phyloP scores from a whole-genome alignment of 306 rosid species.

The Elaeagnus macrophylla region DNA sequence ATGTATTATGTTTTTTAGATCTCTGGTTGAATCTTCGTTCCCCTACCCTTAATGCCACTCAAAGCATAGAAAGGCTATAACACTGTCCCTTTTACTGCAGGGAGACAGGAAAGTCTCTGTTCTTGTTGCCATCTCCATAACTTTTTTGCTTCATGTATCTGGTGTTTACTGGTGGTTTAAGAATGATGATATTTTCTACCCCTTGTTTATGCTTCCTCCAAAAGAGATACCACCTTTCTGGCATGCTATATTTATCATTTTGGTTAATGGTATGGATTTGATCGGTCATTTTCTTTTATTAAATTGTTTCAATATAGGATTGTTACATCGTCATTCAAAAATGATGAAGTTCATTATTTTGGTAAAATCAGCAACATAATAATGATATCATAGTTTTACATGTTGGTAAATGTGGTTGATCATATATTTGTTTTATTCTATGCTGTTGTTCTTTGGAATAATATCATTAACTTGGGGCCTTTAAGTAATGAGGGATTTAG shows the following conservation, averaged over 20 bases:
- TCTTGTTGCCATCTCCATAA: conserved; percentile 39
- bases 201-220: conserved; percentile 78
- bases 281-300: not conserved
- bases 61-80: conserved; percentile 18
- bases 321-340: not conserved
- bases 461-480: not conserved
- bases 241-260: conserved; percentile 73
- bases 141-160: conserved; percentile 58
- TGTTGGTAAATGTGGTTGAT: not conserved
- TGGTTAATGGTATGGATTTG: conserved; percentile 76
- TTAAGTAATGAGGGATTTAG: not conserved
- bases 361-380: not conserved
- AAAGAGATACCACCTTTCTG: conserved; percentile 64
- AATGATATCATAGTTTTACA: not conserved
- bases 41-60: not conserved
- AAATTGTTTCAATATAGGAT: not conserved
- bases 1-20: conserved; percentile 10
- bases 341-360: not conserved
- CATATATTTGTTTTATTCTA: too few species aligned
- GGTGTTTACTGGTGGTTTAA: conserved; percentile 72
- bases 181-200: conserved; percentile 63
- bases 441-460: not conserved
- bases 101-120: conserved; percentile 68
- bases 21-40: not conserved
- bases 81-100: conserved; percentile 37